Base-by-base conservation (phyloP, 2,329 filamentous ascomycete genomes). In the Spiromastix sp. region DNA sequence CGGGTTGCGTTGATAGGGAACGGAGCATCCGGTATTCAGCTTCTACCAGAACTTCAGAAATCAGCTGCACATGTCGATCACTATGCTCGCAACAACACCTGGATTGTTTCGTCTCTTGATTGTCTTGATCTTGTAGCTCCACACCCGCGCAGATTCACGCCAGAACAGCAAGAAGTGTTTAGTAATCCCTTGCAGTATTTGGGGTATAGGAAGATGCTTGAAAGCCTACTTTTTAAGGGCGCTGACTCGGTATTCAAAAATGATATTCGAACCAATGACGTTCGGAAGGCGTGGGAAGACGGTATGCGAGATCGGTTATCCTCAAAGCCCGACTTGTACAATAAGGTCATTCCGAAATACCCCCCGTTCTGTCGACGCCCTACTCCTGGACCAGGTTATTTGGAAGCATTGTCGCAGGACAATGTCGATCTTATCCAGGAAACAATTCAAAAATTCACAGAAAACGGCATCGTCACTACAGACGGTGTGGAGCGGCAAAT, bases 321-420 rank as follows among this genome's bases (percentile, higher is more conserved):
- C 1, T 64, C 66, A 34, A 72, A 77, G 41, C 70, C 74, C 0
- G 67, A 74, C 16, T 56, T 81, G 3, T 53, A 72, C 1, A 59
- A 74, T 3, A 59, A 66, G 13, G 61, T 81, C 2, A 59, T 77
- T 4, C 78, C 79, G 0, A 69, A 76, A 41, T 81, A 78, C 44
- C 71, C 75, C 0, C 74, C 72, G 8, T 69, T 76, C 44, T 83
- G 79, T 43, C 68, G 77, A 7, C 68, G 79, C 2, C 57, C 79
- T 0, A 83, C 79, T 0, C 75, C 78, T 0, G 76, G 77, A 0
- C 76, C 77, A 0, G 77, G 77, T 0, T 82, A 82, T 45, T 66
- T 83, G 4, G 78, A 81, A 49, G 74, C 77, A 0, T 60, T 81
- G 17, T 64, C 67, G 0, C 65, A 73, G 42, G 66, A 70, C 4